phyloP scores from a whole-genome alignment of 202 grass and related monocot species.

The Digitaria exilis region DNA sequence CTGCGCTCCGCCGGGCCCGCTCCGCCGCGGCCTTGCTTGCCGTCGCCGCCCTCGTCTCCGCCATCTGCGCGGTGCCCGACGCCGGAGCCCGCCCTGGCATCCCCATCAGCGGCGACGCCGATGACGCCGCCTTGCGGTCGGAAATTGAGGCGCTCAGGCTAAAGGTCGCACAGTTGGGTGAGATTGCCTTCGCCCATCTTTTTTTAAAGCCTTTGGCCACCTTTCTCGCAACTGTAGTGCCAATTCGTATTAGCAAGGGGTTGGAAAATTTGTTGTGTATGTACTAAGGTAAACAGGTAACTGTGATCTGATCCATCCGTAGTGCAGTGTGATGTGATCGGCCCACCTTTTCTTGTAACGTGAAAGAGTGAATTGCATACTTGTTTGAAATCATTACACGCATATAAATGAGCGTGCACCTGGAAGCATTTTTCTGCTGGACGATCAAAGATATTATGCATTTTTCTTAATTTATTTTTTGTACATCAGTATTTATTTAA shows the following conservation, averaged over 20 bases:
- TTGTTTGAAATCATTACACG: background rate
- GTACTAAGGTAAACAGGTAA: background rate
- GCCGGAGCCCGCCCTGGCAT: background rate
- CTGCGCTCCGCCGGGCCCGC: background rate
- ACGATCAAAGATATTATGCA: constrained; percentile 2
- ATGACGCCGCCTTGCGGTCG: constrained; percentile 24
- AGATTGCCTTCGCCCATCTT: background rate
- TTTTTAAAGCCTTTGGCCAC: too few species aligned
- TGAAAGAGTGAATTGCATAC: constrained; percentile 7
- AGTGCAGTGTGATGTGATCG: background rate
- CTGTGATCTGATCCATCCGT: background rate
- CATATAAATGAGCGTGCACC: background rate
- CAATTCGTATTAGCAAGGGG: background rate
- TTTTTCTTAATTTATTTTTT: constrained; percentile 4
- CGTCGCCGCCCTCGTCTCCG: constrained; percentile 38
- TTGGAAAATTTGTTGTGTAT: background rate
- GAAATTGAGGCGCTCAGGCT: constrained; percentile 57
- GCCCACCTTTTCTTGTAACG: background rate
- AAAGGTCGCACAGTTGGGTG: constrained; percentile 53
- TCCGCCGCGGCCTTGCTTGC: constrained; percentile 27
- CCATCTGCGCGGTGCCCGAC: constrained; percentile 26
- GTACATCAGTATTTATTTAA: background rate
- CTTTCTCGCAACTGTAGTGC: background rate
- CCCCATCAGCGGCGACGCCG: background rate
- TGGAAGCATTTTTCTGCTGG: background rate